Evolutionary conservation across 78 protist species (phyloP), one percentile per base, ranked within the genome.

Genomic region (Speleostelium caveatum): DNA sequence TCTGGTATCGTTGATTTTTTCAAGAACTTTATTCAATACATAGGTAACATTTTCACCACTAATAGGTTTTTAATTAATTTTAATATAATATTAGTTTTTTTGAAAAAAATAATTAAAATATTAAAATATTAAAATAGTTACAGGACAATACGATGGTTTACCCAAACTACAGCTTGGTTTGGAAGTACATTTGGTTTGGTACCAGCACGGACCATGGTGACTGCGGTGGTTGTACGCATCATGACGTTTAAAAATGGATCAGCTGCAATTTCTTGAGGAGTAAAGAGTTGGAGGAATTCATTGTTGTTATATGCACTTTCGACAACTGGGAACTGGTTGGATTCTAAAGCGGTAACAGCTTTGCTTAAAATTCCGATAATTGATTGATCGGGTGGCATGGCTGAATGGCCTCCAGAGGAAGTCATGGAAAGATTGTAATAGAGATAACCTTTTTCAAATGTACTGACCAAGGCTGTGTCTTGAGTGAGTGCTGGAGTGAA

Each of bases 121-220:
- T n/a, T n/a, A n/a, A n/a, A n/a, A n/a, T n/a, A n/a, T n/a, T n/a
- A n/a, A n/a, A n/a, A n/a, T n/a, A n/a, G n/a, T n/a, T n/a, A n/a
- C n/a, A n/a, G 74, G 3, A 80, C 63, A 7, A 80, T 73, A 39
- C 89, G 59, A 68, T 80, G 89, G n/a, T 38, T 66, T n/a, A 80
- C 73, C 89, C 89, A 80, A 3, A 69, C 77, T 19, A 69, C 38
- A 2, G 77, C 89, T 4, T 45, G 8, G 0, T 32, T 67, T 36
- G 89, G 73, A 0, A 68, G 14, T 1, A 80, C 58, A 17, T 80
- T 80, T 68, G 69, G 58, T 61, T 80, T 80, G 24, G 60, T 56
- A 53, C 89, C 89, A 28, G 73, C 36, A 5, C 74, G 75, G 49
- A 68, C 12, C 67, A 80, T 65, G 6, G 89, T 67, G 2, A 80